Evolutionary conservation across 129 eudicot genomes (phyloP).

Genomic region (Chrysanthemum lavandulifolium): DNA sequence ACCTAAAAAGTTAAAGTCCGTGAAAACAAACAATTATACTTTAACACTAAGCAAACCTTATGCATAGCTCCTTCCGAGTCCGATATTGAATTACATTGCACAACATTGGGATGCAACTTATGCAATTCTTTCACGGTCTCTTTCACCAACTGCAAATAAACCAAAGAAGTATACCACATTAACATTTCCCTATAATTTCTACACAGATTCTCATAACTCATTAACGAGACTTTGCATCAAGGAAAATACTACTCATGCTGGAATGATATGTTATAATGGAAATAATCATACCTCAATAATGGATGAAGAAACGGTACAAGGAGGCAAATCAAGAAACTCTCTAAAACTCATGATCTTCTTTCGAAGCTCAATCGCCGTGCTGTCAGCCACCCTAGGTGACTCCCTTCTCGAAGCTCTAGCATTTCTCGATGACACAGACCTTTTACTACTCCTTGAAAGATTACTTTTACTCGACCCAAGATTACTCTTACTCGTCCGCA

Average conservation of each 20-base stretch:
- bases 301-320: constrained; percentile 50
- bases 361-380: constrained; percentile 49
- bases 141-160: constrained; percentile 54
- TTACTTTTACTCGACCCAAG: no score
- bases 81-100: constrained; percentile 32
- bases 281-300: constrained; percentile 52
- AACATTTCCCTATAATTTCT: constrained; percentile 1
- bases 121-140: constrained; percentile 65
- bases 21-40: background rate
- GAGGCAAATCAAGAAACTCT: constrained; percentile 69
- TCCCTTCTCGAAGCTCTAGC: background rate
- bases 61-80: constrained; percentile 44
- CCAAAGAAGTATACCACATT: background rate
- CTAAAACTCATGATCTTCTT: constrained; percentile 68
- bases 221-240: background rate
- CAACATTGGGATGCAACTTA: constrained; percentile 48
- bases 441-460: constrained; percentile 20
- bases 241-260: background rate
- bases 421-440: constrained; percentile 18
- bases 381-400: constrained; percentile 40
- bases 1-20: background rate
- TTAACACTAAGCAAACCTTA: constrained; percentile 50
- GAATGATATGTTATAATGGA: background rate
- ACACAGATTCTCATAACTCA: background rate
- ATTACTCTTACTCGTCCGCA: no score